Evolutionary conservation across 1,284 basidiomycete genomes (phyloP).

Genomic region (Tremellales sp.): DNA sequence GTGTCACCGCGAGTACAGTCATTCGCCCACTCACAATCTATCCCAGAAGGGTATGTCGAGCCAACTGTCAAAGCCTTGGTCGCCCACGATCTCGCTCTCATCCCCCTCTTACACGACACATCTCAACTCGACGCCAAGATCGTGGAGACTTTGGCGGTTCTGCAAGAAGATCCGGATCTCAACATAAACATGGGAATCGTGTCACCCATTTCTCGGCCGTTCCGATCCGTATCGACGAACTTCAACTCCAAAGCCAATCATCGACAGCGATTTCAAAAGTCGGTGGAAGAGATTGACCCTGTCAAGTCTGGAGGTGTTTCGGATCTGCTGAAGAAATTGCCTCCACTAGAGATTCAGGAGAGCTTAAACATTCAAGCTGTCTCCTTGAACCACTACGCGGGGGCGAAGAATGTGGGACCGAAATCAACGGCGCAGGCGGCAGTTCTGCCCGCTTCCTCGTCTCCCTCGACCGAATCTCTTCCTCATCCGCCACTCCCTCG

Average conservation of each 20-base stretch:
- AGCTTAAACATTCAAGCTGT: too few species aligned
- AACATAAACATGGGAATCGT: background rate
- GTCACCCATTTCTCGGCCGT: background rate
- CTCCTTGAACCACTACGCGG: background rate
- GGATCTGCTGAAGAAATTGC: background rate
- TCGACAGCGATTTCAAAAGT: background rate
- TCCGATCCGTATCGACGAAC: background rate
- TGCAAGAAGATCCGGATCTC: constrained; percentile 9
- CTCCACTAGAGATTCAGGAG: background rate
- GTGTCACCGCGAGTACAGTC: constrained; percentile 13
- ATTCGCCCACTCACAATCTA: constrained; percentile 6
- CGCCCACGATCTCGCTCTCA: constrained; percentile 19
- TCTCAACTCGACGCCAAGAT: constrained; percentile 18
- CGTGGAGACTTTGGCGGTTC: constrained; percentile 12
- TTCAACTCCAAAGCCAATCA: background rate
- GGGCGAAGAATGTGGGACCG: background rate
- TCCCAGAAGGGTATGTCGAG: constrained; percentile 7
- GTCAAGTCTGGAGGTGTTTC: constrained; percentile 1
- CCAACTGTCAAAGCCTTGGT: constrained; percentile 16
- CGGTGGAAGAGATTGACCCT: constrained; percentile 1
- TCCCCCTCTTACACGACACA: constrained; percentile 25
- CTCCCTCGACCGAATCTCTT: background rate
- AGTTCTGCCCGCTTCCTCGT: background rate
- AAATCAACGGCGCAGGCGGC: background rate
- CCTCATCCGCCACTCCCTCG: constrained; percentile 4